These are phyloP conservation scores for Lathyrus tuberosus DNA, from an alignment of 306 rosid species.

Conservation along the genomic window DNA sequence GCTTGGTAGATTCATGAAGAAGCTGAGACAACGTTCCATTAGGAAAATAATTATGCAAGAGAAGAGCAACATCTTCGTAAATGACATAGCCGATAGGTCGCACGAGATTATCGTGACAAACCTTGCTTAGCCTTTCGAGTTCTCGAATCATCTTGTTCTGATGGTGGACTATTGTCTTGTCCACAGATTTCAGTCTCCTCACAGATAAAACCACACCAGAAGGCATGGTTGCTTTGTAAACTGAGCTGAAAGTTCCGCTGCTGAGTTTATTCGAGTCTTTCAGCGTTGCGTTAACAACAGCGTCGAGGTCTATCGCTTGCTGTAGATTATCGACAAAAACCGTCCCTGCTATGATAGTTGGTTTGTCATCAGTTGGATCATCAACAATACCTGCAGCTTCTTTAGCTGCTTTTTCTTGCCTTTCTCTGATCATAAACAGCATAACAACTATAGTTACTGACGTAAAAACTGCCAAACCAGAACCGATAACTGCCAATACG, in stretches of 20 bases:
- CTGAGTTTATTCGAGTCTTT: conserved; percentile 85
- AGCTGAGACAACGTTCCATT: conserved; percentile 88
- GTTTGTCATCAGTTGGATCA: conserved; percentile 53
- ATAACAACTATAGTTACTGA: conserved; percentile 85
- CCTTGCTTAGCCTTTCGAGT: conserved; percentile 90
- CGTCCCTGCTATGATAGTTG: conserved; percentile 76
- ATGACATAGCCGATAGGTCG: conserved; percentile 93
- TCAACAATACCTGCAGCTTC: conserved; percentile 66
- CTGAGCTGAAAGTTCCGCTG: conserved; percentile 91
- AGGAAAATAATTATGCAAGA: conserved; percentile 82
- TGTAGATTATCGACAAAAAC: conserved; percentile 82
- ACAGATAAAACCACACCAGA: conserved; percentile 86
- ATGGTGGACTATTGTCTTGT: conserved; percentile 91
- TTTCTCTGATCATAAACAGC: conserved; percentile 89
- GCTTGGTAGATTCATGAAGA: conserved; percentile 77
- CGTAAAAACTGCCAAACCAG: conserved; percentile 82
- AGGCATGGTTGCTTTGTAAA: conserved; percentile 95
- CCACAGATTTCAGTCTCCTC: conserved; percentile 91
- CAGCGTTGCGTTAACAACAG: conserved; percentile 84
- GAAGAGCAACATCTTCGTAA: conserved; percentile 91
- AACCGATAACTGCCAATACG: conserved; percentile 84
- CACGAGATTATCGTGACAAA: conserved; percentile 81
- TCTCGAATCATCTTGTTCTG: conserved; percentile 97
- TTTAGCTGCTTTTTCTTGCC: conserved; percentile 82
- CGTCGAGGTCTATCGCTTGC: conserved; percentile 92